Conservation (phyloP, 208 protist genomes). For the Cochliopodium minus region DNA sequence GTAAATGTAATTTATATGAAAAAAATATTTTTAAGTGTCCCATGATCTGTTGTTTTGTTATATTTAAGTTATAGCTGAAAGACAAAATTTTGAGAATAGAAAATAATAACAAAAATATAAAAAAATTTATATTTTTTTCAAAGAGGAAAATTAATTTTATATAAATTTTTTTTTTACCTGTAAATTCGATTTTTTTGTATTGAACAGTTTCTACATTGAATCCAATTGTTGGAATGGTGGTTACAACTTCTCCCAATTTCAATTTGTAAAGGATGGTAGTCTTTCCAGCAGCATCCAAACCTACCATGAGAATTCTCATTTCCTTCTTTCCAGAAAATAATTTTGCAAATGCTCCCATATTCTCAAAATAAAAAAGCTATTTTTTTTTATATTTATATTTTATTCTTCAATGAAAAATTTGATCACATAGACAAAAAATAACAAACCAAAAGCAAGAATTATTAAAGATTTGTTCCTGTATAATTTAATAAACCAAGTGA, state of each 20-base stretch:
- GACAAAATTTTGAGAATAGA: no score
- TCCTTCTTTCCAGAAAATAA: no score
- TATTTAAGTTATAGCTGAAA: no score
- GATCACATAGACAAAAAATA: no score
- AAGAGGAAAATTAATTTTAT: not conserved
- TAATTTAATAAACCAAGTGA: no score
- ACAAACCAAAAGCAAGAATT: no score
- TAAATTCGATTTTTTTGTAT: slow-evolving; percentile 87
- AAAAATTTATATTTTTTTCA: not conserved
- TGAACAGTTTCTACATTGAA: slow-evolving; percentile 89
- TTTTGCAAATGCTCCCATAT: slow-evolving; percentile 79
- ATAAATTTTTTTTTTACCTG: not conserved
- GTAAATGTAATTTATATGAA: not conserved
- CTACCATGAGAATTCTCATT: slow-evolving; percentile 81
- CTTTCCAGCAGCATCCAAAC: slow-evolving; percentile 90
- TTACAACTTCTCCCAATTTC: slow-evolving; percentile 82
- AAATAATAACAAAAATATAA: not conserved
- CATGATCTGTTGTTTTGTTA: no score
- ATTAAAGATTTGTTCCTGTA: no score
- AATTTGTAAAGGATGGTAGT: slow-evolving; percentile 92
- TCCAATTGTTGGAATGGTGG: slow-evolving; percentile 86
- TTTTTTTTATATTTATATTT: no score
- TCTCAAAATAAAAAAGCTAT: no score
- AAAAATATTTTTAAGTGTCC: no score
- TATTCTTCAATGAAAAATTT: no score